Percentiles rank a stretch among this genome's conserved stretches.
Evolutionary conservation across 208 protist genomes (phyloP).

Genomic region (Strigomonas oncopelti): DNA sequence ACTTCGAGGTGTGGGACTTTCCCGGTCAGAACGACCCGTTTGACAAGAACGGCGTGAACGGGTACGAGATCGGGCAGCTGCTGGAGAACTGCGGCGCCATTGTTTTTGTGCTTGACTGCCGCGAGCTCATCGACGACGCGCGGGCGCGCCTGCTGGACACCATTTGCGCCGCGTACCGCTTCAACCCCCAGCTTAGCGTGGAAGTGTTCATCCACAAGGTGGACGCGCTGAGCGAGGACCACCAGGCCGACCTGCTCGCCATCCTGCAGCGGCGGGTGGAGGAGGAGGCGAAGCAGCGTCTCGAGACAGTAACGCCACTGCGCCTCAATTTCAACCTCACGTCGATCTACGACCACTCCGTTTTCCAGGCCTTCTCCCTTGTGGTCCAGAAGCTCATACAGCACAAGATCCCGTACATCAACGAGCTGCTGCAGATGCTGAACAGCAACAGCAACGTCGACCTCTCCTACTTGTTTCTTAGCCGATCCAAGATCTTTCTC

Average conservation of each 20-base stretch:
- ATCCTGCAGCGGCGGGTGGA: conserved; percentile 78
- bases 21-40: conserved; percentile 86
- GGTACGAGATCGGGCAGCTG: conserved; percentile 60
- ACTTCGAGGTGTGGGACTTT: conserved; percentile 91
- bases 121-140: conserved; percentile 80
- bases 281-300: conserved; percentile 68
- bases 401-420: conserved; percentile 76
- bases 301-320: conserved; percentile 56
- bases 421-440: conserved; percentile 79
- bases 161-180: conserved; percentile 67
- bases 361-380: conserved; percentile 87
- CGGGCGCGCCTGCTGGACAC: conserved; percentile 74
- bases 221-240: conserved; percentile 81
- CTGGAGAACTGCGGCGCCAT: conserved; percentile 85
- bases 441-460: conserved; percentile 87
- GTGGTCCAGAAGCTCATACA: conserved; percentile 85
- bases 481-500: conserved; percentile 83
- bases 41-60: conserved; percentile 46
- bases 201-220: conserved; percentile 92
- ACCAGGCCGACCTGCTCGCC: conserved; percentile 76
- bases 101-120: conserved; percentile 87
- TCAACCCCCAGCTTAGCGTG: conserved; percentile 71
- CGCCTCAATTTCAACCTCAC: conserved; percentile 88
- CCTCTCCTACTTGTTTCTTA: conserved; percentile 84
- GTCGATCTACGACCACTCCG: conserved; percentile 88